Evolutionary conservation across 73 alveolate species (phyloP).

Genomic region (Durusdinium trenchii): DNA sequence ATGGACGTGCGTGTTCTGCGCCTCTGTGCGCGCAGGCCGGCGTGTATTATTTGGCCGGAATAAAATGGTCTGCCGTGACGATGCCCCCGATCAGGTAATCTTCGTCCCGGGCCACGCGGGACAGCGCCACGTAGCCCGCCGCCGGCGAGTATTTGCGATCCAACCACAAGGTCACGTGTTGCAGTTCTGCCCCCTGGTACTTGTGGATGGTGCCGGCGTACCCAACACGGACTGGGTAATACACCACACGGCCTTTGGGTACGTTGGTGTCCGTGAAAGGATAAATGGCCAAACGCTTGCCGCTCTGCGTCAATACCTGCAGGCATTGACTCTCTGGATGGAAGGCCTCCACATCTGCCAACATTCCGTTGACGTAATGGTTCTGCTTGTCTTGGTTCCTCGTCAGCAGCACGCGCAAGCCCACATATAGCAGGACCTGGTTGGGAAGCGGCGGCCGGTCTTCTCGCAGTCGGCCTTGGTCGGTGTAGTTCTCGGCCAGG

Average conservation of each 20-base stretch:
- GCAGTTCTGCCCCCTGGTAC: slow-evolving; percentile 42
- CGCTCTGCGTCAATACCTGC: slow-evolving; percentile 30
- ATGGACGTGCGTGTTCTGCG: too few species aligned
- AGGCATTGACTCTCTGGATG: not conserved
- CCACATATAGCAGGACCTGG: not conserved
- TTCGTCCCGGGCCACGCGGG: not conserved
- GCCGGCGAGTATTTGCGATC: not conserved
- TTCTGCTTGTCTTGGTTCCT: slow-evolving; percentile 24
- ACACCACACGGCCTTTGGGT: slow-evolving; percentile 9
- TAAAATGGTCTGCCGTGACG: not conserved
- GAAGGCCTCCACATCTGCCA: not conserved
- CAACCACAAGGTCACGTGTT: slow-evolving; percentile 22
- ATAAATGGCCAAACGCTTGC: slow-evolving; percentile 24
- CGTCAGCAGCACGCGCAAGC: slow-evolving; percentile 41
- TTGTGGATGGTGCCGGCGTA: slow-evolving; percentile 24
- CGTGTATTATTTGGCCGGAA: not conserved
- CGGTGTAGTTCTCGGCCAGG: slow-evolving; percentile 43
- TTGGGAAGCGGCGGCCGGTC: slow-evolving; percentile 15
- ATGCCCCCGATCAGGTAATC: slow-evolving; percentile 19
- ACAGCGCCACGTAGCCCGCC: slow-evolving; percentile 26
- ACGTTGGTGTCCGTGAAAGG: slow-evolving; percentile 4
- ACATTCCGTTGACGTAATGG: slow-evolving; percentile 38
- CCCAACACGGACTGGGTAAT: slow-evolving; percentile 21
- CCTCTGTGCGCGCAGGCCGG: too few species aligned
- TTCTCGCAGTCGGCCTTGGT: not conserved